Evolutionary conservation across 108 stramenopile species (phyloP).

Genomic region (Skeletonema grethae): DNA sequence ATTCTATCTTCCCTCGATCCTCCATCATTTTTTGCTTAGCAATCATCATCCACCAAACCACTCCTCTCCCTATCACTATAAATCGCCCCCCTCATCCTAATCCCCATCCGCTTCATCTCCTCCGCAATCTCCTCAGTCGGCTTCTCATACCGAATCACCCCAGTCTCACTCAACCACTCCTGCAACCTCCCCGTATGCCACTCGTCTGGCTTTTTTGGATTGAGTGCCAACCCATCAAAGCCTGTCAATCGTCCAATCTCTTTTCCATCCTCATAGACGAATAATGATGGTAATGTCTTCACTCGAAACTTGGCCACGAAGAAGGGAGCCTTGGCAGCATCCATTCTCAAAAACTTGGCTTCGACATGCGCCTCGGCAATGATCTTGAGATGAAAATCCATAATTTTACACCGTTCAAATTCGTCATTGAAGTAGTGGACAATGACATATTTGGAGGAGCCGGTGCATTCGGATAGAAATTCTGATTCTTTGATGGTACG

Average conservation of each 20-base stretch:
- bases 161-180: constrained; percentile 70
- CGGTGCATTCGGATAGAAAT: constrained; percentile 91
- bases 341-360: constrained; percentile 91
- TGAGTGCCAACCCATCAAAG: constrained; percentile 68
- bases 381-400: constrained; percentile 92
- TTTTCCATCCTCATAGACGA: constrained; percentile 86
- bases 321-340: constrained; percentile 97
- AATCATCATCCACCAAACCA: constrained; percentile 33
- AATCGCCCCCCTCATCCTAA: constrained; percentile 42
- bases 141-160: constrained; percentile 69
- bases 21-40: neutral
- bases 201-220: constrained; percentile 64
- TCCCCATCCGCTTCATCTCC: constrained; percentile 49
- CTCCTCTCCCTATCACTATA: constrained; percentile 34
- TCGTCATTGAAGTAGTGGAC: constrained; percentile 97
- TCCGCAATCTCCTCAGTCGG: constrained; percentile 53
- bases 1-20: neutral
- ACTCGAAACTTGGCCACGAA: constrained; percentile 92
- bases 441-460: constrained; percentile 65
- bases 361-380: constrained; percentile 76
- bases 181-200: constrained; percentile 73
- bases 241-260: constrained; percentile 72
- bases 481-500: constrained; percentile 95
- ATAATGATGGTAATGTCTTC: constrained; percentile 69
- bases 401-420: constrained; percentile 93